Evolutionary conservation across 352 stramenopile genomes (phyloP).

Genomic region (Globisporangium lucens): DNA sequence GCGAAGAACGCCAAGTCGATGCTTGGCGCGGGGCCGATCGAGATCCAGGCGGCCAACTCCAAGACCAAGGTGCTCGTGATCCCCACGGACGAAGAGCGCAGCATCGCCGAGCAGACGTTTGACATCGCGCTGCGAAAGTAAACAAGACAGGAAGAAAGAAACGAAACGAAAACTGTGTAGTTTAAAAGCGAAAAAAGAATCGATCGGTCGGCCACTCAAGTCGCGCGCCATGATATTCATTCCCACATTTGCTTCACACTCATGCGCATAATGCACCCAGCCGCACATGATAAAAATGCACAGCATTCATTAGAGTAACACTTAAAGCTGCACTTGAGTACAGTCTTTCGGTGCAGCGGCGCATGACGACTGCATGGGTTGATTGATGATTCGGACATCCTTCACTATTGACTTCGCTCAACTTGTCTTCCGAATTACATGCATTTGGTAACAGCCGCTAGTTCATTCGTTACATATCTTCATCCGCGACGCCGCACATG

Average conservation of each 20-base stretch:
- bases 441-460: background rate
- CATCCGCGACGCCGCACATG: slow-evolving; percentile 42
- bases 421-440: background rate
- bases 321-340: background rate
- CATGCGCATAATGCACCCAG: background rate
- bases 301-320: background rate
- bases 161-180: background rate
- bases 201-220: background rate
- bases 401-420: background rate
- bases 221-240: background rate
- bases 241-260: background rate
- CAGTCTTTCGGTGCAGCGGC: no score
- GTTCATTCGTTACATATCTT: slow-evolving; percentile 32
- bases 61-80: slow-evolving; percentile 80
- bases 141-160: background rate
- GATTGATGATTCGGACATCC: background rate
- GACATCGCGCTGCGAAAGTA: slow-evolving; percentile 51
- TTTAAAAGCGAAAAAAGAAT: background rate
- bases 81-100: slow-evolving; percentile 89
- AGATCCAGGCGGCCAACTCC: slow-evolving; percentile 51
- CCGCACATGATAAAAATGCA: background rate
- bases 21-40: slow-evolving; percentile 50
- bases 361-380: background rate
- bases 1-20: slow-evolving; percentile 66
- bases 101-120: slow-evolving; percentile 85